phyloP scores from a whole-genome alignment of 2,329 filamentous ascomycete genomes.

The Pyricularia grisea region DNA sequence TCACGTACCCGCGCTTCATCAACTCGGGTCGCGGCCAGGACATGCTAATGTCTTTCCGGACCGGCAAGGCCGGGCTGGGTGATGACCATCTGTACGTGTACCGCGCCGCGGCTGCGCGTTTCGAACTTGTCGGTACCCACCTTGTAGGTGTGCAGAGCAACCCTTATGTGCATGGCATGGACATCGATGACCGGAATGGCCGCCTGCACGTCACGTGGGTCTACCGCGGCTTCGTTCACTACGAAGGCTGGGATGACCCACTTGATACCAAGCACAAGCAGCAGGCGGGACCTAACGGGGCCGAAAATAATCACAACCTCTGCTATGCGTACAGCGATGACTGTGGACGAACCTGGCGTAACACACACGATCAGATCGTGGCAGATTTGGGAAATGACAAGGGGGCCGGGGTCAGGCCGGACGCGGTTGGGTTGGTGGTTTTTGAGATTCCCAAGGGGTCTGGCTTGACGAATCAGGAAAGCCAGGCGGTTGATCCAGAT shows the following conservation, averaged over 20 bases:
- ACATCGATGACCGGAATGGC: slow-evolving; percentile 13
- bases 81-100: slow-evolving; percentile 39
- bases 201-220: slow-evolving; percentile 38
- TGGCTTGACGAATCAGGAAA: slow-evolving; percentile 28
- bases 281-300: slow-evolving; percentile 31
- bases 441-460: slow-evolving; percentile 33
- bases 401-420: slow-evolving; percentile 22
- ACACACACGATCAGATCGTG: slow-evolving; percentile 24
- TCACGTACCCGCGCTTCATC: slow-evolving; percentile 42
- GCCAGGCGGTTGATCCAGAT: slow-evolving; percentile 29
- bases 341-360: slow-evolving; percentile 31
- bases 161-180: slow-evolving; percentile 41
- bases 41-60: slow-evolving; percentile 38
- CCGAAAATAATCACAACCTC: slow-evolving; percentile 38
- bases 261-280: slow-evolving; percentile 28
- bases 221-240: slow-evolving; percentile 36
- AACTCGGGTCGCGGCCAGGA: slow-evolving; percentile 18
- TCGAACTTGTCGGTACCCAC: slow-evolving; percentile 28
- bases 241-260: slow-evolving; percentile 30
- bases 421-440: slow-evolving; percentile 29
- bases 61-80: slow-evolving; percentile 38
- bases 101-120: slow-evolving; percentile 22
- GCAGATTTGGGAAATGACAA: slow-evolving; percentile 16
- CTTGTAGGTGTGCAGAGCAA: slow-evolving; percentile 35
- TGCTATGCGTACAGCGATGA: slow-evolving; percentile 39